These are phyloP conservation scores for Leccinum griseonigrum DNA, from an alignment of 1,284 basidiomycete species.

Conservation along the genomic window DNA sequence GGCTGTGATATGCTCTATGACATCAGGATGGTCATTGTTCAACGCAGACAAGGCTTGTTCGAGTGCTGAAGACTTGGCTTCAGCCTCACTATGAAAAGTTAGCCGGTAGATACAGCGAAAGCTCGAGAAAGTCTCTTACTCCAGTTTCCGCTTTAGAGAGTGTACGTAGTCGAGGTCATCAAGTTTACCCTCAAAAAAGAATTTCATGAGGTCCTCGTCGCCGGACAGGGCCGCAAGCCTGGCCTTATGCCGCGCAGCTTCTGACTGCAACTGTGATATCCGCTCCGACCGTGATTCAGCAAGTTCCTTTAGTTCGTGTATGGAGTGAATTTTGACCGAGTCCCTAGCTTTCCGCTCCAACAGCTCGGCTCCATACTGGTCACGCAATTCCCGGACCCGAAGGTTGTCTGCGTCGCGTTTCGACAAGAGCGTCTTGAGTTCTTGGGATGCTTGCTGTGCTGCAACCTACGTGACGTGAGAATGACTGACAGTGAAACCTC, in stretches of 20 bases:
- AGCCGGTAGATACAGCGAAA: conserved; percentile 15
- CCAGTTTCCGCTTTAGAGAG: conserved; percentile 56
- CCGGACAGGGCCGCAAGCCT: conserved; percentile 74
- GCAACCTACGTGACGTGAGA: conserved; percentile 40
- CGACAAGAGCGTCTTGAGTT: conserved; percentile 52
- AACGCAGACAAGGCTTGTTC: conserved; percentile 48
- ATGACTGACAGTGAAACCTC: conserved; percentile 10
- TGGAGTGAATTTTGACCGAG: conserved; percentile 56
- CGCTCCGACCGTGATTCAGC: conserved; percentile 76
- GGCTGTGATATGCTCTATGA: conserved; percentile 43
- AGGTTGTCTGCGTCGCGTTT: conserved; percentile 75
- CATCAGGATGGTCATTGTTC: conserved; percentile 47
- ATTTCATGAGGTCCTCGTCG: conserved; percentile 70
- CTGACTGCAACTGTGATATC: conserved; percentile 69
- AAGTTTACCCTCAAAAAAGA: conserved; percentile 59
- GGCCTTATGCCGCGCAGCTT: conserved; percentile 75
- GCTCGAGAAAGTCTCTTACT: conserved; percentile 39
- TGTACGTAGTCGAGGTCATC: conserved; percentile 65
- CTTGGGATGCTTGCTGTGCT: conserved; percentile 48
- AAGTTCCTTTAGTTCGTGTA: conserved; percentile 72
- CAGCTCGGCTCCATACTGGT: conserved; percentile 73
- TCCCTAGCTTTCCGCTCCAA: conserved; percentile 73
- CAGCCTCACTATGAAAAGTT: conserved; percentile 44
- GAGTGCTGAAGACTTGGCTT: conserved; percentile 49
- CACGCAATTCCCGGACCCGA: conserved; percentile 79